Conservation (phyloP, 129 eudicot genomes). For the Rutidosis leptorrhynchoides region DNA sequence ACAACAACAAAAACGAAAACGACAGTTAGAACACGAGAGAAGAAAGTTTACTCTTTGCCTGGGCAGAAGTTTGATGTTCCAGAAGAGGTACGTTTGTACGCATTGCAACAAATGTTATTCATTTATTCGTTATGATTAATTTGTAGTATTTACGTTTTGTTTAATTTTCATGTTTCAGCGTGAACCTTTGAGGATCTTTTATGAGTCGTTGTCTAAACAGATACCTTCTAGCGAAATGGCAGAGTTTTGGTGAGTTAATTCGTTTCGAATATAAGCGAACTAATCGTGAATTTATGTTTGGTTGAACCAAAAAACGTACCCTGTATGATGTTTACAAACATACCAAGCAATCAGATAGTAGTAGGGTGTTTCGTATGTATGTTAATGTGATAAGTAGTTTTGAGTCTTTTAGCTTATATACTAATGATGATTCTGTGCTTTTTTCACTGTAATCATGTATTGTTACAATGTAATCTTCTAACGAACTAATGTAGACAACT, state of each 20-base stretch:
- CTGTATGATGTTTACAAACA: not conserved
- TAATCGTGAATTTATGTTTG: not conserved
- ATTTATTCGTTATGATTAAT: not conserved
- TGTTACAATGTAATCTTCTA: not conserved
- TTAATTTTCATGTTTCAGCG: conserved; percentile 45
- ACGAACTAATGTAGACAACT: too few relatives aligned
- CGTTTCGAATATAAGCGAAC: not conserved
- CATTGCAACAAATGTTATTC: not conserved
- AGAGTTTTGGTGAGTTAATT: conserved; percentile 74
- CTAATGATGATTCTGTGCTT: not conserved
- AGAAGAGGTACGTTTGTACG: conserved; percentile 58
- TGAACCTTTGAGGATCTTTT: conserved; percentile 85
- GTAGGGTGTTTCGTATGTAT: not conserved
- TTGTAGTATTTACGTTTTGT: not conserved
- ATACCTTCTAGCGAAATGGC: conserved; percentile 99
- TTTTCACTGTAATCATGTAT: not conserved
- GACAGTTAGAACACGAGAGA: conserved; percentile 48
- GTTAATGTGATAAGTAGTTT: not conserved
- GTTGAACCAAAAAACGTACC: not conserved
- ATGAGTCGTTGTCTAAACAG: conserved; percentile 81
- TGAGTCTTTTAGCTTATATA: not conserved
- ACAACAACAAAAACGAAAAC: conserved; percentile 35
- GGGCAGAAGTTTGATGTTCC: conserved; percentile 83
- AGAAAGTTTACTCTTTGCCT: conserved; percentile 69
- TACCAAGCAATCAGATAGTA: not conserved